A percentile compares a stretch with the other conserved stretches of the same genome.
Conservation (phyloP, 1,139 yeast species). For the Waltiozyma sp. region DNA sequence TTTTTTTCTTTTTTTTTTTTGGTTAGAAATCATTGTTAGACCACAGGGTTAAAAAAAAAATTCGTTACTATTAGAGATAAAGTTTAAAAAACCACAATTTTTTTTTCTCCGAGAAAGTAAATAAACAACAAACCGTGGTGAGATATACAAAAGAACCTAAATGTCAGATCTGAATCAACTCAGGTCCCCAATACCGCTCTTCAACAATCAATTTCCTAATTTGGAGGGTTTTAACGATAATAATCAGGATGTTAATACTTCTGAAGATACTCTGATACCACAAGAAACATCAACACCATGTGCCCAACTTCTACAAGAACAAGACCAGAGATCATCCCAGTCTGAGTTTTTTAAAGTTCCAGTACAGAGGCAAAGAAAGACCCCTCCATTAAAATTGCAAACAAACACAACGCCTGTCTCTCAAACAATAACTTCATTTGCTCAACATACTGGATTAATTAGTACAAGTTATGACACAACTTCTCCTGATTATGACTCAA, state of each 20-base stretch:
- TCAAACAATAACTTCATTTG: background rate
- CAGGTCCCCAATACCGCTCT: background rate
- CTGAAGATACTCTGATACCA: background rate
- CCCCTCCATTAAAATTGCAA: background rate
- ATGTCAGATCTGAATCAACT: background rate
- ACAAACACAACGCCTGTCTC: background rate
- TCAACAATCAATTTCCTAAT: background rate
- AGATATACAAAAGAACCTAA: too few relatives aligned
- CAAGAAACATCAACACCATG: background rate
- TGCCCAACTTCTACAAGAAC: too few relatives aligned
- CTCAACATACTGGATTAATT: background rate
- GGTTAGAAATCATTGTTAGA: too few relatives aligned
- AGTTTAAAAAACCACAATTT: too few relatives aligned
- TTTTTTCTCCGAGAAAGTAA: too few relatives aligned
- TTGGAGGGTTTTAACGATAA: background rate
- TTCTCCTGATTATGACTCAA: slow-evolving; percentile 16
- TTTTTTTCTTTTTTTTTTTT: too few relatives aligned
- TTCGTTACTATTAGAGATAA: too few relatives aligned
- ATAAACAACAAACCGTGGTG: too few relatives aligned
- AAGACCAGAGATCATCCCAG: background rate
- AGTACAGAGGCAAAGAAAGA: background rate
- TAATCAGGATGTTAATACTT: background rate
- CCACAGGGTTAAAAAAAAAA: too few relatives aligned
- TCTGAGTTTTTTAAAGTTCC: background rate
- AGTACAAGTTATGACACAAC: slow-evolving; percentile 1